Base-by-base conservation (phyloP, 148 eudicot genomes). In the Rhododendron henanense region DNA sequence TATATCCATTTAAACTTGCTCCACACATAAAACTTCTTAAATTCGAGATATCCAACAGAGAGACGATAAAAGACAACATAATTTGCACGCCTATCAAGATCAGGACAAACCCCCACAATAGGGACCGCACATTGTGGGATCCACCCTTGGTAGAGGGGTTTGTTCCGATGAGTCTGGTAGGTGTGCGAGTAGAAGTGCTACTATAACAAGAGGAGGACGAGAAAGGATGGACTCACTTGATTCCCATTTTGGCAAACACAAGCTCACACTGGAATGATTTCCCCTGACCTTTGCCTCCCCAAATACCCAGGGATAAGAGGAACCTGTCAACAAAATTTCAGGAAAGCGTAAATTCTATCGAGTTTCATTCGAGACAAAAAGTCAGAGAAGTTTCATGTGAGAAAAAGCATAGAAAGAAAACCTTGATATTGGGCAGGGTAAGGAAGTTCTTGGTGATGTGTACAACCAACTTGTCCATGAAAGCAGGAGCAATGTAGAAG, bases 261-360 rank as follows among this genome's bases (percentile, higher is more conserved):
- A 90, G 92, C 85, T 90, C 92, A 81, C 92, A 90, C 51, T 90
- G 91, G 85, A 90, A 90, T 77, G 91, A 88, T 86, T 90, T 90
- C n/a, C 91, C 91, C 83, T 90, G 91, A 50, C 91, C 91, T 79
- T 90, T 90, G 78, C 91, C 91, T 84, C 91, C 91, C 91, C 91
- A 90, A 28, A 90, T 85, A 7, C 92, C 92, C 48, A 90, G 76
- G n/a, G 73, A 88, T 90, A 1, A 90, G 87, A 25, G 92, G 92
- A 79, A 90, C 86, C 90, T 90, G 87, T 31, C 57, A 77, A 15
- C 37, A 84, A 41, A 84, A 84, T 78, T 85, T 31, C 4, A 5
- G 11, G 51, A 25, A 44, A 14, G 23, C 25, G 39, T 82, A 2
- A 51, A 77, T 23, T 77, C 61, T 53, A 2, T 19, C 3, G n/a